A percentile compares a stretch with the other conserved stretches of the same genome.
Conservation (phyloP, 805 yeast species). For the Candida vartiovaarae region DNA sequence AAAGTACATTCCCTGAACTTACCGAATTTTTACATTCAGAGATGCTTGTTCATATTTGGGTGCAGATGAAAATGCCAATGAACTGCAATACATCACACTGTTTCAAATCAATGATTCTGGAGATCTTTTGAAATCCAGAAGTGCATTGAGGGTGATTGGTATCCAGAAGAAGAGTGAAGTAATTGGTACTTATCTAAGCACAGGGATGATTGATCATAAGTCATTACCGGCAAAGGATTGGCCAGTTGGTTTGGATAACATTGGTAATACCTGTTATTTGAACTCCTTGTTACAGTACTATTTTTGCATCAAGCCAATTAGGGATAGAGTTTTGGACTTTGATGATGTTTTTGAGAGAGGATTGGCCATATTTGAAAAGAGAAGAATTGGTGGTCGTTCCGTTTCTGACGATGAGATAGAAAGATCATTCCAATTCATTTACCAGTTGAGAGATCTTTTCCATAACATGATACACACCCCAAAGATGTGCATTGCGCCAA, state of each 20-base stretch:
- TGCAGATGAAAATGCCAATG: constrained; percentile 44
- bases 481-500: constrained; percentile 68
- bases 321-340: constrained; percentile 58
- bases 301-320: constrained; percentile 75
- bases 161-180: constrained; percentile 45
- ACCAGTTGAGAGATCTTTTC: constrained; percentile 64
- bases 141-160: constrained; percentile 51
- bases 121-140: constrained; percentile 44
- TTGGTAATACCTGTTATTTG: constrained; percentile 93
- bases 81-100: constrained; percentile 45
- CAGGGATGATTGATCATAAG: constrained; percentile 57
- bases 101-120: constrained; percentile 47
- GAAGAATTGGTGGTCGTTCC: constrained; percentile 83
- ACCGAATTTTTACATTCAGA: constrained; percentile 23
- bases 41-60: constrained; percentile 46
- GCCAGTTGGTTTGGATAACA: constrained; percentile 91
- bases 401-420: constrained; percentile 75
- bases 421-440: constrained; percentile 77
- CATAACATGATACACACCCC: constrained; percentile 57
- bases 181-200: constrained; percentile 46
- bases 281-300: constrained; percentile 88
- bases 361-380: constrained; percentile 28
- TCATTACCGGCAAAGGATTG: constrained; percentile 57
- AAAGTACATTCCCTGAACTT: constrained; percentile 26
- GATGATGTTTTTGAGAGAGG: constrained; percentile 28